Evolutionary conservation across 495 filamentous ascomycete species (phyloP), one percentile per base, ranked within the genome.

Genomic region (Staphylotrichum tortipilum): DNA sequence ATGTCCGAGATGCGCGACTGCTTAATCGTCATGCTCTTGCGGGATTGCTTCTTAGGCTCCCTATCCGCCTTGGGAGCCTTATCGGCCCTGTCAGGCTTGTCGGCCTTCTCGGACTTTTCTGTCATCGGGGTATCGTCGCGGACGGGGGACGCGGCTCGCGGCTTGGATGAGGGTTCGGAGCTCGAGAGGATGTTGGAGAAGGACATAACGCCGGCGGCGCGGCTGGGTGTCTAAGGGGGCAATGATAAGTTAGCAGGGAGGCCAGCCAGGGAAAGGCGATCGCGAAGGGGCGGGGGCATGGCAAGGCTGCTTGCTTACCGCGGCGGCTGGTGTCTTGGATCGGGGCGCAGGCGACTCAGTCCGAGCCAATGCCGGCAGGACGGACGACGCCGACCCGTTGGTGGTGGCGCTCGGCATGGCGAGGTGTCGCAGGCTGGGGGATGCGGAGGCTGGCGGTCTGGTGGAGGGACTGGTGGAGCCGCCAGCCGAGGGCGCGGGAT

Each of bases 151-250:
- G 45, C 62, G 17, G 68, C 69, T 57, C 62, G 65, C 2, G 77
- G 73, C 53, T 77, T 74, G 5, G 74, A 56, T 29, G 73, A 63
- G 23, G 80, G 76, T 37, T 88, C 86, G 60, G 85, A 78, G 50
- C 76, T 83, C 2, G 88, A 89, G 30, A 95, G 78, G 47, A 95
- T 94, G 61, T 85, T 92, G 28, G 87, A 88, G 56, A 95, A 88
- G 3, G 87, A 88, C 89, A 95, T 95, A 12, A 89, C 85, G 66
- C 90, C 84, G 17, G 82, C 79, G 44, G 83, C 78, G 54, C 85
- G 79, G 46, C 80, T 73, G 28, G 80, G 73, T 43, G 78, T 85
- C 76, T 86, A 58, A 9, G 37, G 7, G 40, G 51, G 40, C 11
- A 36, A n/a, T n/a, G n/a, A n/a, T n/a, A n/a, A n/a, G 36, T 59